phyloP scores from a whole-genome alignment of 345 rosid genomes.

The Sisymbrium irio region DNA sequence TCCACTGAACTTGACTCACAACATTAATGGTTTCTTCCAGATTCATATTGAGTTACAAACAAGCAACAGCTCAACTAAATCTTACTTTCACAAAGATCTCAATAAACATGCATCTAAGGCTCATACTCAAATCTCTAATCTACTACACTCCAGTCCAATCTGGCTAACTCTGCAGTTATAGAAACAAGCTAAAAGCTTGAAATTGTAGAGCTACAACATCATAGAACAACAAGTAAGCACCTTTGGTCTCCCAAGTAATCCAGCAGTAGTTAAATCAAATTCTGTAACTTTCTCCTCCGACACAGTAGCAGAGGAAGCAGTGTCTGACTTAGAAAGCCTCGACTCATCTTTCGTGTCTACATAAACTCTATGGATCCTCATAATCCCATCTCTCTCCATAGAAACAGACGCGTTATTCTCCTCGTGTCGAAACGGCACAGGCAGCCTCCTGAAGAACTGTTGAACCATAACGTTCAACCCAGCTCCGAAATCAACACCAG shows the following conservation, averaged over 20 bases:
- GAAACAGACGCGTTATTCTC: constrained; percentile 39
- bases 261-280: constrained; percentile 48
- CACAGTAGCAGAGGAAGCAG: constrained; percentile 29
- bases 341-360: constrained; percentile 36
- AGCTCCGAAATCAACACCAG: constrained; percentile 83
- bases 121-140: not conserved
- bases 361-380: constrained; percentile 34
- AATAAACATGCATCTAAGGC: not conserved
- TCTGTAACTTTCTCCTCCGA: constrained; percentile 56
- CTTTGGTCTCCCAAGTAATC: constrained; percentile 64
- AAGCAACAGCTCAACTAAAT: not conserved
- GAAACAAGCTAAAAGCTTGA: not conserved
- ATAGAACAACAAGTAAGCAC: constrained; percentile 38
- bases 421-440: constrained; percentile 61
- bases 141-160: not conserved
- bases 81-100: not conserved
- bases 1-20: not conserved
- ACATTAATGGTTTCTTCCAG: not conserved
- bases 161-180: not conserved
- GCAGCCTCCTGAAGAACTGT: constrained; percentile 73
- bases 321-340: constrained; percentile 38
- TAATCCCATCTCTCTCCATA: constrained; percentile 17
- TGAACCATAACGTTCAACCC: constrained; percentile 70
- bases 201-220: not conserved
- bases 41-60: not conserved